These are phyloP conservation scores for Phytophthora pisi DNA, from an alignment of 352 stramenopile genomes.

Conservation along the genomic window DNA sequence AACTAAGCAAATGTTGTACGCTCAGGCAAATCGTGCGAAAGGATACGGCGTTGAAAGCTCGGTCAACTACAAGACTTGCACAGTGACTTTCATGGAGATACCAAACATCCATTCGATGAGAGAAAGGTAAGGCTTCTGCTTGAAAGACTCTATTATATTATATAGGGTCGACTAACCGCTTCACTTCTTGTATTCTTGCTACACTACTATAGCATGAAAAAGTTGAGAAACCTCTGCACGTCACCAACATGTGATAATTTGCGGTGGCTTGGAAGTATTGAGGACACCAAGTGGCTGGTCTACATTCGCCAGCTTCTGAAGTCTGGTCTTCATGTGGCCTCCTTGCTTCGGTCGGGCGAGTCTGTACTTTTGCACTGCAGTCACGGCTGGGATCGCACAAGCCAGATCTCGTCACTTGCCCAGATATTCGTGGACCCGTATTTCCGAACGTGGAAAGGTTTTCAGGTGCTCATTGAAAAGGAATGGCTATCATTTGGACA, in stretches of 20 bases:
- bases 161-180: too few species aligned
- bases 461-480: conserved; percentile 86
- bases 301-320: conserved; percentile 95
- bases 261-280: conserved; percentile 91
- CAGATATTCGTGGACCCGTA: conserved; percentile 81
- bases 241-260: conserved; percentile 92
- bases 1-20: too few species aligned
- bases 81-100: conserved; percentile 98
- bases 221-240: conserved; percentile 68
- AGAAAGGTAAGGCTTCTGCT: conserved; percentile 73
- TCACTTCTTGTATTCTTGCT: too few species aligned
- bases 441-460: conserved; percentile 79
- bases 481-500: conserved; percentile 87
- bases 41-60: conserved; percentile 96
- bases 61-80: conserved; percentile 95
- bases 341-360: conserved; percentile 89
- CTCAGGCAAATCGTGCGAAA: conserved; percentile 87
- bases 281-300: conserved; percentile 97
- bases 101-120: conserved; percentile 99
- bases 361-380: conserved; percentile 87
- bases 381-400: conserved; percentile 90
- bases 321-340: conserved; percentile 90
- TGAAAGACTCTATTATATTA: too few species aligned
- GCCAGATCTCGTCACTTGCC: conserved; percentile 83
- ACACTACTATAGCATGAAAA: too few species aligned